Percentiles rank a stretch among this genome's conserved stretches.
Conservation (phyloP, 2,329 filamentous ascomycete genomes). For the Alternaria angustiovoidea region DNA sequence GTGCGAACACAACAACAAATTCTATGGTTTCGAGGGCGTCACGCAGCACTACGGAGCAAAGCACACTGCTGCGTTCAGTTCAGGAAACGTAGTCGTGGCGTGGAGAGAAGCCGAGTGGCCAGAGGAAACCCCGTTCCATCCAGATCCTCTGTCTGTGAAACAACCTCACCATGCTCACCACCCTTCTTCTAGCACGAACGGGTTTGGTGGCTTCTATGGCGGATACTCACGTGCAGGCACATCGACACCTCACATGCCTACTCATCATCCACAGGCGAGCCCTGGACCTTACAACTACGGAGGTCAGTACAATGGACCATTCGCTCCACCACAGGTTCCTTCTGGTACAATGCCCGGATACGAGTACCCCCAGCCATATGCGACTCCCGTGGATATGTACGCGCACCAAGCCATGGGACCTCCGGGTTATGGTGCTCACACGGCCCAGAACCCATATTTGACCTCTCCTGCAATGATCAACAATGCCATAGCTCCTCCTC, state of each 20-base stretch:
- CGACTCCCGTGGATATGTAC: constrained; percentile 41
- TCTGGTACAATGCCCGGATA: constrained; percentile 32
- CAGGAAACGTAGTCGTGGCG: constrained; percentile 75
- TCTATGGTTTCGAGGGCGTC: constrained; percentile 79
- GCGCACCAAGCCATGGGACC: constrained; percentile 42
- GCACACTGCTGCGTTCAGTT: constrained; percentile 74
- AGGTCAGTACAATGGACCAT: constrained; percentile 47
- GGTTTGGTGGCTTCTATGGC: constrained; percentile 44
- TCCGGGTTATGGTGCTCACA: constrained; percentile 36
- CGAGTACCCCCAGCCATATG: constrained; percentile 43
- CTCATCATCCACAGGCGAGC: constrained; percentile 47
- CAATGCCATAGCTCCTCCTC: constrained; percentile 32
- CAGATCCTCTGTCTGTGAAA: constrained; percentile 62
- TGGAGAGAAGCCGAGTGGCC: constrained; percentile 84
- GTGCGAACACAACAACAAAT: constrained; percentile 70
- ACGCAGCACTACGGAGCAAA: constrained; percentile 86
- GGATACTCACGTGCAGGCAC: constrained; percentile 50
- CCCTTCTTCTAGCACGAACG: constrained; percentile 29
- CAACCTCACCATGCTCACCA: constrained; percentile 46
- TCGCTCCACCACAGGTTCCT: constrained; percentile 45
- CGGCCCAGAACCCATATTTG: constrained; percentile 38
- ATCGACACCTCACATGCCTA: constrained; percentile 47
- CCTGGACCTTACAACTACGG: constrained; percentile 49
- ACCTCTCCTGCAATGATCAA: constrained; percentile 44
- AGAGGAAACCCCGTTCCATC: constrained; percentile 73